A percentile compares a stretch with the other conserved stretches of the same genome.
These are phyloP conservation scores for Cladosporium halotolerans DNA, from an alignment of 2,329 filamentous ascomycete species.

Conservation along the genomic window DNA sequence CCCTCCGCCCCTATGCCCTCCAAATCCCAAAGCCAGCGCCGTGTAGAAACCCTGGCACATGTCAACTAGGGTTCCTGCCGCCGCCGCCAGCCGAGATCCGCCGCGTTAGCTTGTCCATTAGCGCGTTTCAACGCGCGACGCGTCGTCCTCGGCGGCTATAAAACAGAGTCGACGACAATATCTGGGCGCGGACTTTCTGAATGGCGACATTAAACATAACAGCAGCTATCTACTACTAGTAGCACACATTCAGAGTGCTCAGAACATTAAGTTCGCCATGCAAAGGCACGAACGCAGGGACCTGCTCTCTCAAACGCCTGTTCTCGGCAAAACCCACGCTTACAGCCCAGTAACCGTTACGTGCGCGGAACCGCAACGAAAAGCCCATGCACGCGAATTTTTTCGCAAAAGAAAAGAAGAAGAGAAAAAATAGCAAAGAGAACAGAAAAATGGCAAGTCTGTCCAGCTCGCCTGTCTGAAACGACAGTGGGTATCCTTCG, in stretches of 20 bases:
- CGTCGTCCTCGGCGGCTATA: neutral
- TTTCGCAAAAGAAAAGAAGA: neutral
- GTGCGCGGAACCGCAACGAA: neutral
- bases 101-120: neutral
- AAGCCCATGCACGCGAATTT: neutral
- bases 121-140: neutral
- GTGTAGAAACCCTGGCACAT: constrained; percentile 4
- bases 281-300: neutral
- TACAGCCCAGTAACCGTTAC: neutral
- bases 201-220: constrained; percentile 8
- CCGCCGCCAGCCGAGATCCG: neutral
- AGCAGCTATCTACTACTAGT: constrained; percentile 8
- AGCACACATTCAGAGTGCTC: neutral
- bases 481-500: constrained; percentile 4
- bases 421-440: neutral
- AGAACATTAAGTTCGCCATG: constrained; percentile 1
- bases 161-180: neutral
- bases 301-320: neutral
- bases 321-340: neutral
- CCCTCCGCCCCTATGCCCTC: constrained; percentile 4
- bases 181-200: neutral
- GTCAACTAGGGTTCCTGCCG: neutral
- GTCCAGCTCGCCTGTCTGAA: neutral
- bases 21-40: neutral
- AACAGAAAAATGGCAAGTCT: neutral